Evolutionary conservation across 192 early-diverging fungal genomes (phyloP), one percentile per base, ranked within the genome.

Genomic region (Linnemannia elongata): DNA sequence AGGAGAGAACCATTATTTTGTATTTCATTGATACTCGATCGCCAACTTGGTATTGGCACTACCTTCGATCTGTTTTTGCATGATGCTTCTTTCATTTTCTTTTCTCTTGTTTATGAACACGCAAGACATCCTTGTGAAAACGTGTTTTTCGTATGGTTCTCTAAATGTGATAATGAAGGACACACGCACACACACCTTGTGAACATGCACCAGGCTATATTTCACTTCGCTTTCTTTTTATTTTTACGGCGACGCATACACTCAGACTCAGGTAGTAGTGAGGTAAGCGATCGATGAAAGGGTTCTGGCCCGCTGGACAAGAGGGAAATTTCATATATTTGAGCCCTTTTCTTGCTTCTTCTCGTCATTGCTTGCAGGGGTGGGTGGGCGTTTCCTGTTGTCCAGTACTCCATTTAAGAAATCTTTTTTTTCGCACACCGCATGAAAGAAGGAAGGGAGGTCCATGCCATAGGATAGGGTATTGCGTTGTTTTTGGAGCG

Each of bases 341-440:
- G 55, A 66, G 60, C 60, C 13, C n/a, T 66, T 33, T 12, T 33
- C 27, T 30, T 30, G n/a, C 27, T 60, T 6, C 20, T 22, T 55
- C 54, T n/a, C 22, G 55, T 57, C 55, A 57, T 57, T 57, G 55
- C 55, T 57, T n/a, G 1, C 17, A 3, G 15, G n/a, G n/a, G n/a
- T n/a, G n/a, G 49, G 3, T 57, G 7, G 24, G 10, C 22, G 7
- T 27, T 27, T 27, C 17, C n/a, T 27, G 17, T 1, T 57, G 49
- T 52, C 49, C 60, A 33, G 6, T 33, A 33, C 30, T 66, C 60
- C 60, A 66, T 13, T 66, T 33, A 2, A 3, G 12, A 45, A 27
- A 66, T 66, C 13, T 66, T 66, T 66, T 63, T 60, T 66, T 66
- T 66, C 60, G 27, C 60, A 66, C 60, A 66, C 60, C 60, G 60